Evolutionary conservation across 2,329 filamentous ascomycete species (phyloP), one percentile per base, ranked within the genome.

Genomic region (Stagonosporopsis chrysanthemi): DNA sequence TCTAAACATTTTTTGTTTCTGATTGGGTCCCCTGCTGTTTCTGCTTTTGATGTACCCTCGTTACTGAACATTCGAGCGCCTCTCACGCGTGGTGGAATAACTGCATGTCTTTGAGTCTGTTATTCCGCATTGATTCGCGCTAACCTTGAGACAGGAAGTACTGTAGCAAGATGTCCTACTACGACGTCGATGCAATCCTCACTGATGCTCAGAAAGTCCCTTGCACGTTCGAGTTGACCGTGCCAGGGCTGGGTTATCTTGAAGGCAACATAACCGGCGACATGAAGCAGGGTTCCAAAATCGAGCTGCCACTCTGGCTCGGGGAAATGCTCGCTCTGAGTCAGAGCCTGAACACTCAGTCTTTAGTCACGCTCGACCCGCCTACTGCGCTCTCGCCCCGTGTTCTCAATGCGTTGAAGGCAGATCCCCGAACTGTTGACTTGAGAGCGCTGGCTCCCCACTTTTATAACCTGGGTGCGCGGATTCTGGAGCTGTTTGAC

Each of bases 131-230:
- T 1, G n/a, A 4, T 5, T 41, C 28, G 28, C 19, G 24, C 40
- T 52, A 38, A 52, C 14, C 15, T 9, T 14, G 28, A 14, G 6
- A 19, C 17, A n/a, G 29, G 15, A 29, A 49, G 45, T 22, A 56
- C 19, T 17, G 23, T 31, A 23, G 28, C 43, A 62, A 15, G 15
- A 81, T 81, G 79, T 67, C 66, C 39, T 96, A 96, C 81, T 96
- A 95, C 81, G 88, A 92, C 75, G 86, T 94, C 56, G 89, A 93
- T 68, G 84, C 90, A 60, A 95, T 96, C 79, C 84, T 95, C 41
- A 95, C 91, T 9, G 91, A 95, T 75, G 88, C 90, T 46, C 91
- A 97, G 88, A 98, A 97, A 90, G 86, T 97, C 29, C 94, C 95
- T 38, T 97, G 93, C 81, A 96, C 90, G 48, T 97, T 98, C 79